phyloP scores from a whole-genome alignment of 2,329 filamentous ascomycete species.

The Thelonectria discophora region DNA sequence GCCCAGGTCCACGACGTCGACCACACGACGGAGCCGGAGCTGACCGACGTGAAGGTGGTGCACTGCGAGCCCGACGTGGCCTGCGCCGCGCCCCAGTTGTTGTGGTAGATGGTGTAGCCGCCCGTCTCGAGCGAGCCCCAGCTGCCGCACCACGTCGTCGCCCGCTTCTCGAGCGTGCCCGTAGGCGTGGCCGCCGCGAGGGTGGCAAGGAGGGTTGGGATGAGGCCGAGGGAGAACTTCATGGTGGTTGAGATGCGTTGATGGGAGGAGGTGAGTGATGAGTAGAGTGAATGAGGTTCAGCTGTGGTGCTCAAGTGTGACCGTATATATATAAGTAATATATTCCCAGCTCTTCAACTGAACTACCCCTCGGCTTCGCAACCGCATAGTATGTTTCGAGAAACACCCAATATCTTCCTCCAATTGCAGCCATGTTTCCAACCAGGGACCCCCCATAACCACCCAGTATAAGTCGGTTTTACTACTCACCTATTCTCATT shows the following conservation, averaged over 20 bases:
- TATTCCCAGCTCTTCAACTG: not conserved
- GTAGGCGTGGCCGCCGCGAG: slow-evolving; percentile 42
- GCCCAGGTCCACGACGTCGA: slow-evolving; percentile 54
- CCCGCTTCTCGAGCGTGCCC: slow-evolving; percentile 46
- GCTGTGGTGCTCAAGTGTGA: too few species aligned
- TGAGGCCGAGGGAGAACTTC: slow-evolving; percentile 34
- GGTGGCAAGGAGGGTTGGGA: slow-evolving; percentile 44
- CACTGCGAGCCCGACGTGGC: slow-evolving; percentile 53
- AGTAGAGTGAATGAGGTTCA: not conserved
- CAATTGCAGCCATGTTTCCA: slow-evolving; percentile 18
- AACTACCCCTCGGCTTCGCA: not conserved
- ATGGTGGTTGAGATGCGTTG: slow-evolving; percentile 21
- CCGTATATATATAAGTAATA: not conserved
- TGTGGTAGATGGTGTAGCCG: slow-evolving; percentile 60
- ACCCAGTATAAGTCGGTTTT: not conserved
- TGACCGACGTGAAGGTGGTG: slow-evolving; percentile 50
- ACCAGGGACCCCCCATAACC: slow-evolving; percentile 4
- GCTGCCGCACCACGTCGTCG: slow-evolving; percentile 50
- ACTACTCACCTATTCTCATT: slow-evolving; percentile 2
- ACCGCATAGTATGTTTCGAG: not conserved
- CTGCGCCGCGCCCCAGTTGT: slow-evolving; percentile 57
- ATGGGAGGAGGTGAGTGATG: too few species aligned
- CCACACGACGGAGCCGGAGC: slow-evolving; percentile 50
- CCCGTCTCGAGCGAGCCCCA: slow-evolving; percentile 50
- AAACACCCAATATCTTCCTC: slow-evolving; percentile 15